A percentile compares a stretch with the other conserved stretches of the same genome.
phyloP scores from a whole-genome alignment of 2,329 filamentous ascomycete species.

The Ceratocystis cacaofunesta region DNA sequence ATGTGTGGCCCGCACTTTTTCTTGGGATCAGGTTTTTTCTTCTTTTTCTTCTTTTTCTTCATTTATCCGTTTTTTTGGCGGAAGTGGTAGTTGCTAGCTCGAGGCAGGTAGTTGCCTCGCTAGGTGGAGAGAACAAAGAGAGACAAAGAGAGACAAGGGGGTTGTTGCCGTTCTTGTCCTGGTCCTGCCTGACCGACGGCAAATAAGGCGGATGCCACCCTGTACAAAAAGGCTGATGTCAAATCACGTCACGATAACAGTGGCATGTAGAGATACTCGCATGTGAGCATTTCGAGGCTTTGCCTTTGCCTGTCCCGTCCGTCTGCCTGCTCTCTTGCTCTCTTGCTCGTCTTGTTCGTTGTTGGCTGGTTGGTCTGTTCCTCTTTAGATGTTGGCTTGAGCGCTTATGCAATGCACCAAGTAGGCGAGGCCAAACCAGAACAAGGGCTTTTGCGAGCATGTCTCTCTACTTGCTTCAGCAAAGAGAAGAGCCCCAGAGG shows the following conservation, averaged over 20 bases:
- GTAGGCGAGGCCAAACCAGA: constrained; percentile 12
- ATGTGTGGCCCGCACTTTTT: neutral
- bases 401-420: constrained; percentile 1
- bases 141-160: too few relatives aligned
- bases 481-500: constrained; percentile 29
- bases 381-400: neutral
- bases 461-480: too few relatives aligned
- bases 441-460: too few relatives aligned
- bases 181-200: neutral
- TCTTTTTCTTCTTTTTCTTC: neutral
- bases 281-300: neutral
- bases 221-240: neutral
- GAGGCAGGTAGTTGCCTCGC: too few relatives aligned
- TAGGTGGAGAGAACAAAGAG: too few relatives aligned
- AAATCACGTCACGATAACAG: neutral
- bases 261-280: neutral
- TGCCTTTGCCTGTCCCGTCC: neutral
- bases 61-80: too few relatives aligned
- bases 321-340: neutral
- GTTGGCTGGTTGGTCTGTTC: neutral
- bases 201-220: neutral
- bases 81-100: too few relatives aligned
- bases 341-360: neutral
- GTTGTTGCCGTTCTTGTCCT: too few relatives aligned
- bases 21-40: neutral